These are phyloP conservation scores for Phytophthora quininea DNA, from an alignment of 352 stramenopile species.

Conservation along the genomic window DNA sequence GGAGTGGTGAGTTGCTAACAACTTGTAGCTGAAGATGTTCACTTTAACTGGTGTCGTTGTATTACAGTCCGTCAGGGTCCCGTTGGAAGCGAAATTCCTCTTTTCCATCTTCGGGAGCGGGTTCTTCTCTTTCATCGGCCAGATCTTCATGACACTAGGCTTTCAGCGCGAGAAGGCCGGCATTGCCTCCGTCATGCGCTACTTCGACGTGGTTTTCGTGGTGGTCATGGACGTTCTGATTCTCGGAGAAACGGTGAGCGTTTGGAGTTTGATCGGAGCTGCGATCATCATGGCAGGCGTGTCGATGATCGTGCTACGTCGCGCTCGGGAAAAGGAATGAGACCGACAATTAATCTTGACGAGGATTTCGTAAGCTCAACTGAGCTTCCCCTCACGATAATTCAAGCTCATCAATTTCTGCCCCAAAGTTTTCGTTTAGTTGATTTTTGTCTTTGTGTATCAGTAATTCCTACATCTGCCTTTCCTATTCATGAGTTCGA, in stretches of 20 bases:
- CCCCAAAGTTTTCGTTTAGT: too few species aligned
- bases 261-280: conserved; percentile 58
- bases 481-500: conserved; percentile 1
- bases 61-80: conserved; percentile 17
- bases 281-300: conserved; percentile 56
- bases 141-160: conserved; percentile 62
- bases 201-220: conserved; percentile 78
- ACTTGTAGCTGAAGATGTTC: too few species aligned
- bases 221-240: conserved; percentile 56
- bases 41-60: neutral
- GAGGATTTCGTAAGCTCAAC: too few species aligned
- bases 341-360: too few species aligned
- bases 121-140: conserved; percentile 54
- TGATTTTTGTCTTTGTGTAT: too few species aligned
- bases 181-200: conserved; percentile 71
- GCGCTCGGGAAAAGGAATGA: conserved; percentile 28
- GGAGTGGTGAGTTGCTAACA: conserved; percentile 27
- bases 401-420: too few species aligned
- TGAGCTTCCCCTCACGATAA: too few species aligned
- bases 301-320: conserved; percentile 53
- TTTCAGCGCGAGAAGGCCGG: conserved; percentile 66
- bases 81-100: conserved; percentile 29
- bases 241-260: conserved; percentile 51
- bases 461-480: neutral
- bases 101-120: conserved; percentile 49